Percentiles rank a stretch among this genome's conserved stretches.
These are phyloP conservation scores for Helotiales sp. DNA, from an alignment of 2,329 filamentous ascomycete genomes.

Conservation along the genomic window DNA sequence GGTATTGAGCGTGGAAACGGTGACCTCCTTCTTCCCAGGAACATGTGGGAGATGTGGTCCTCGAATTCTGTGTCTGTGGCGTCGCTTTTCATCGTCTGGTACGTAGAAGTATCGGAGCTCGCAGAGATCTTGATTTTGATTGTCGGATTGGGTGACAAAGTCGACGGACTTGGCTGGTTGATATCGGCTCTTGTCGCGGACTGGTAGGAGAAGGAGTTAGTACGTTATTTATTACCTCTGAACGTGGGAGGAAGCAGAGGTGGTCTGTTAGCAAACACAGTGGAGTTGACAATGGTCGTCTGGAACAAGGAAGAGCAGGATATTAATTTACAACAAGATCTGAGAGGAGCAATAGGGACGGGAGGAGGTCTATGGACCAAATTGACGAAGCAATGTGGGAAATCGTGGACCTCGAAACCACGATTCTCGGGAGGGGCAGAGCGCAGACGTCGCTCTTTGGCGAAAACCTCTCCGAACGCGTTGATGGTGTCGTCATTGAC, in stretches of 20 bases:
- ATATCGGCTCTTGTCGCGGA: not conserved
- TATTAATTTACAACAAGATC: too few species aligned
- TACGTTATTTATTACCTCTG: too few species aligned
- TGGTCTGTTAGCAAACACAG: too few species aligned
- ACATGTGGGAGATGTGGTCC: not conserved
- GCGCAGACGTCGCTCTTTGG: not conserved
- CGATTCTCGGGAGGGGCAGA: not conserved
- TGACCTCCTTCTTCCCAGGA: not conserved
- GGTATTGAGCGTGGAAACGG: not conserved
- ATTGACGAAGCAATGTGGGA: too few species aligned
- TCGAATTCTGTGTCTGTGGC: not conserved
- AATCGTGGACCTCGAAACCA: not conserved
- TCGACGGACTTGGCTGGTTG: not conserved
- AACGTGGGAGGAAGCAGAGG: too few species aligned
- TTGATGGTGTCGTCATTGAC: not conserved
- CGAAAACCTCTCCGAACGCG: not conserved
- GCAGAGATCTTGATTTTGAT: not conserved
- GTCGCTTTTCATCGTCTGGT: not conserved
- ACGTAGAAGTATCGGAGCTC: not conserved
- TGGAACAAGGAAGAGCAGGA: too few species aligned
- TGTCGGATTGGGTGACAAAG: not conserved
- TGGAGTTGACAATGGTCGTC: too few species aligned
- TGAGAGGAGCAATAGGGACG: too few species aligned
- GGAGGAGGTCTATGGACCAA: not conserved
- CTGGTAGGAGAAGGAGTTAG: not conserved